Evolutionary conservation across 1,284 basidiomycete genomes (phyloP), one percentile per base, ranked within the genome.

Genomic region (Farysia itapuensis): DNA sequence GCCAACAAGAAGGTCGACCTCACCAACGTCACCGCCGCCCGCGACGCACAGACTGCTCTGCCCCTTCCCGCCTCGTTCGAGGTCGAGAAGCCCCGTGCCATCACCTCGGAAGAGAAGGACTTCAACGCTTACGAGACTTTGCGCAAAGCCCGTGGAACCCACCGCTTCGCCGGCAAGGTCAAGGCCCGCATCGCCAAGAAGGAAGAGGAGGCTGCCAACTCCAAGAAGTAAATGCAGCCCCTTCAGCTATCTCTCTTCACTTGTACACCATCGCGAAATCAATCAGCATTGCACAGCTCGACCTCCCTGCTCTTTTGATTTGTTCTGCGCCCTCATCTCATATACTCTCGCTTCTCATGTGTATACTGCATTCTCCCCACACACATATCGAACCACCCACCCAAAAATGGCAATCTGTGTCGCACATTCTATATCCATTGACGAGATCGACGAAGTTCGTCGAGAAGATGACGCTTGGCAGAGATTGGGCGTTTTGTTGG

Each of bases 91-190:
- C 93, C 95, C 75, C 90, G 94, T 78, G 87, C 89, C 80, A 97
- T 98, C 79, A 91, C 91, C 65, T 81, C 82, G 46, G 90, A 91
- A 77, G 94, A 99, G 81, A 89, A 87, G 79, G 84, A 87, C 68
- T 88, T 90, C 82, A 77, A 88, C 75, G 77, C 77, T 15, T 97
- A 84, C 86, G 84, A 83, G 79, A 84, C 90, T 69, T 89, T 97
- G 77, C 92, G 95, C 77, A 81, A 83, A 64, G 85, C 86, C 66
- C 89, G 93, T 72, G 88, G 91, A 67, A 82, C 85, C 76, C 84
- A 87, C 70, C 85, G 93, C 77, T 83, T 88, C 81, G 90, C 88
- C 70, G 94, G 94, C 79, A 82, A 82, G 69, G 88, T 91, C 81
- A 90, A 90, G 81, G 81, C 80, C 78, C 78, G 82, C 51, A 77